Conservation (phyloP, 768 basidiomycete genomes). For the Boletus patriciae region DNA sequence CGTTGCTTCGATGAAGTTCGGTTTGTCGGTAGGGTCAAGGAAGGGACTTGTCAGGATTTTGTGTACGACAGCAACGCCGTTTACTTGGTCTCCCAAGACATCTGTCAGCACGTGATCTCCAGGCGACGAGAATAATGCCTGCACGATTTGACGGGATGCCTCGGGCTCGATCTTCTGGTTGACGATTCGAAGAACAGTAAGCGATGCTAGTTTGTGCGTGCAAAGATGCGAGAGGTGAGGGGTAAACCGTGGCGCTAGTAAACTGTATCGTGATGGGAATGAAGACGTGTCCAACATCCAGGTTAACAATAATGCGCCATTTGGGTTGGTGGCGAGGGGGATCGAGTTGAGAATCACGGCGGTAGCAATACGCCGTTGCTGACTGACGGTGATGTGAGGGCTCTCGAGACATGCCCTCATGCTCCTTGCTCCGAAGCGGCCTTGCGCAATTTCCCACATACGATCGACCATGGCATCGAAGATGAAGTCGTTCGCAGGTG, state of each 20-base stretch:
- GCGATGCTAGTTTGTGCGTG: slow-evolving; percentile 95
- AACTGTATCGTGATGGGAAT: slow-evolving; percentile 92
- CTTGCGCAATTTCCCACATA: slow-evolving; percentile 98
- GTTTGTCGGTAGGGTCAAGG: slow-evolving; percentile 70
- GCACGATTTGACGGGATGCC: slow-evolving; percentile 82
- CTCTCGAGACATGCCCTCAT: slow-evolving; percentile 97
- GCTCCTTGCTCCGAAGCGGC: slow-evolving; percentile 95
- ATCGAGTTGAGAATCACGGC: slow-evolving; percentile 96
- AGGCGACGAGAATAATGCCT: slow-evolving; percentile 87
- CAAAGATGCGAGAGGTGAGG: slow-evolving; percentile 96
- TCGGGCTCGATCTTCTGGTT: slow-evolving; percentile 94
- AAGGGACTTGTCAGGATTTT: slow-evolving; percentile 90
- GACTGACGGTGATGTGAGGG: slow-evolving; percentile 79
- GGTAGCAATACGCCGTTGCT: slow-evolving; percentile 93
- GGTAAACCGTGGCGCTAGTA: slow-evolving; percentile 93
- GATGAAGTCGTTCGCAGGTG: slow-evolving; percentile 90
- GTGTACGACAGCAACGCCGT: slow-evolving; percentile 89
- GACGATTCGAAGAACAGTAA: slow-evolving; percentile 92
- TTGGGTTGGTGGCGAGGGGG: slow-evolving; percentile 95
- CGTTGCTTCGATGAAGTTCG: slow-evolving; percentile 76
- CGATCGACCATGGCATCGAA: slow-evolving; percentile 98
- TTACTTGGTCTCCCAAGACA: slow-evolving; percentile 93
- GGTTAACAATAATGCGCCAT: slow-evolving; percentile 91
- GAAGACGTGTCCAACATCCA: slow-evolving; percentile 96
- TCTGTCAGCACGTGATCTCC: slow-evolving; percentile 91